Base-by-base conservation (phyloP, 352 stramenopile genomes). In the Vaucheria bursata region DNA sequence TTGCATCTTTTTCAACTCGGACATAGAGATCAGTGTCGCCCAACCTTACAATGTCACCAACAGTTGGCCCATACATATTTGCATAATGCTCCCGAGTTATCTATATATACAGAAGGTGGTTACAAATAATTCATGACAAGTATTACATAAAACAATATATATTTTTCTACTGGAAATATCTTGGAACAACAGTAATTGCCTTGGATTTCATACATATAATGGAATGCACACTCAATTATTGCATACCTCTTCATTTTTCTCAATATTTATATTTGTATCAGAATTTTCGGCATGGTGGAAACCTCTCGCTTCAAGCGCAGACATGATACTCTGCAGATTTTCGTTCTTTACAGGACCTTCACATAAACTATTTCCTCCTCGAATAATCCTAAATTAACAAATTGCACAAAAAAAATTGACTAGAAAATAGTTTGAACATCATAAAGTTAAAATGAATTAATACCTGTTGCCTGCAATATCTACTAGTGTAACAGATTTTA, bases 401-500 rank as follows among this genome's bases (percentile, higher is more conserved):
- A n/a, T n/a, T n/a, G n/a, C n/a, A n/a, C n/a, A n/a, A n/a, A n/a
- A n/a, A n/a, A n/a, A n/a, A n/a, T n/a, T n/a, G n/a, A n/a, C n/a
- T n/a, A n/a, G 12, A 18, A 25, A 25, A 59, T 18, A 59, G 45
- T 25, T 25, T 59, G 45, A 25, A 59, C 45, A 59, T 18, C 25
- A 25, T 25, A 25, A 12, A 18, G 59, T 18, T 5, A 69, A 5
- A 12, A 69, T 69, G 39, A n/a, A n/a, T n/a, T n/a, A 29, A 12
- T 33, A 93, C 79, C 76, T 87, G n/a, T 89, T 89, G 2, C 95
- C 95, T 6, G 87, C 93, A 79, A 98, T 94, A 2, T 90, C 86
- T 0, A 97, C 90, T 31, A 97, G 88, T 0, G 91, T 93, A 29
- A 98, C 90, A 0, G 90, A 97, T 84, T 98, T 98, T 68, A 88